Conservation (phyloP, 352 stramenopile genomes). For the Pythium scleroteichum region DNA sequence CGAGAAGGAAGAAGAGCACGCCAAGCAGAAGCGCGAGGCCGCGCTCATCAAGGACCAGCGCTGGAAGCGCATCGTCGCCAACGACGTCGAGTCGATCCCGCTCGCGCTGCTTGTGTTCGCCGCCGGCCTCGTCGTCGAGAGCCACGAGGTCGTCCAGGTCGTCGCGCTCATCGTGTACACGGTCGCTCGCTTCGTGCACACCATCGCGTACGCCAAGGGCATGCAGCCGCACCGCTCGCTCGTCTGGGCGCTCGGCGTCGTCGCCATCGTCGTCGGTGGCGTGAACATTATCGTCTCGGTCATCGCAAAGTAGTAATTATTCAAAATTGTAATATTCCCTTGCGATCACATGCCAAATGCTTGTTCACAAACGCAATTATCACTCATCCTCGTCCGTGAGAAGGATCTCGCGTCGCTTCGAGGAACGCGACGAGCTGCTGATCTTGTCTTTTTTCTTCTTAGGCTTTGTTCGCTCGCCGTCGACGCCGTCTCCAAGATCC, state of each 20-base stretch:
- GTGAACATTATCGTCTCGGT: slow-evolving; percentile 27
- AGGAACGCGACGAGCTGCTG: slow-evolving; percentile 7
- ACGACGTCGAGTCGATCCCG: slow-evolving; percentile 63
- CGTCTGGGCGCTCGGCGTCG: slow-evolving; percentile 20
- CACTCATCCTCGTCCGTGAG: slow-evolving; percentile 25
- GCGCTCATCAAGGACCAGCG: slow-evolving; percentile 35
- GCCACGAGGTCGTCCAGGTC: slow-evolving; percentile 35
- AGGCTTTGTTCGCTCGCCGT: slow-evolving; percentile 1
- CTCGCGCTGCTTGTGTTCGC: slow-evolving; percentile 52
- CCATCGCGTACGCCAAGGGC: slow-evolving; percentile 39
- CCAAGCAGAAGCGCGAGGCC: slow-evolving; percentile 18
- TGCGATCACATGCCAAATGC: neutral
- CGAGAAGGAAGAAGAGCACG: slow-evolving; percentile 33
- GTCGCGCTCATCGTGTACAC: slow-evolving; percentile 46
- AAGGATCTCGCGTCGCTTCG: slow-evolving; percentile 24
- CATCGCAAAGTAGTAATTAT: slow-evolving; percentile 18
- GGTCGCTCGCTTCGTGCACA: slow-evolving; percentile 38
- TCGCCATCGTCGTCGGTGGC: slow-evolving; percentile 15
- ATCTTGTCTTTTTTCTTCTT: slow-evolving; percentile 29
- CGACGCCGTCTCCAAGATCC: neutral
- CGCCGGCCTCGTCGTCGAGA: slow-evolving; percentile 36
- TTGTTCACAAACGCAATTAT: neutral
- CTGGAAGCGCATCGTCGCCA: slow-evolving; percentile 60
- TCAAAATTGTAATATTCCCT: slow-evolving; percentile 11
- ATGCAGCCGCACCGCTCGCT: slow-evolving; percentile 31